Evolutionary conservation across 2,329 filamentous ascomycete species (phyloP).

Genomic region (Phialophora expanda): DNA sequence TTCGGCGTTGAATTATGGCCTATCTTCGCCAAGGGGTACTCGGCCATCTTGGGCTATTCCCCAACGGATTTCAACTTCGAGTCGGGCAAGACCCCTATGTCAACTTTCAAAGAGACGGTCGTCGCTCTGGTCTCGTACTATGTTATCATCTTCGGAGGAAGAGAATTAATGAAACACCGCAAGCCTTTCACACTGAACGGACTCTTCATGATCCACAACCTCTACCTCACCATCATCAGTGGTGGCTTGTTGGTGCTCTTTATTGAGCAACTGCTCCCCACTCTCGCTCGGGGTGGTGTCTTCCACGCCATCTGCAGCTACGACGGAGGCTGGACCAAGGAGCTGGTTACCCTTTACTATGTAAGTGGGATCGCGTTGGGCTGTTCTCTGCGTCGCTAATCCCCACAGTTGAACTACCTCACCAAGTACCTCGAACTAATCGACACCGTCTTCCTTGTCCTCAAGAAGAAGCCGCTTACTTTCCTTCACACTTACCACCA

Average conservation of each 20-base stretch:
- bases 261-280: constrained; percentile 87
- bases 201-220: constrained; percentile 95
- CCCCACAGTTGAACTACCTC: constrained; percentile 84
- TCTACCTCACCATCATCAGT: constrained; percentile 87
- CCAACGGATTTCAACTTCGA: constrained; percentile 85
- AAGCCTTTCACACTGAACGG: constrained; percentile 84
- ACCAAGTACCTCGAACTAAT: constrained; percentile 97
- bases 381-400: constrained; percentile 16
- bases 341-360: constrained; percentile 93
- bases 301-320: constrained; percentile 82
- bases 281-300: constrained; percentile 76
- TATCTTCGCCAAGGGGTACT: constrained; percentile 87
- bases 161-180: constrained; percentile 88
- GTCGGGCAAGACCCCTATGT: constrained; percentile 82
- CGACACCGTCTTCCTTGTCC: constrained; percentile 94
- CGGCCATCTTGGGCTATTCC: constrained; percentile 76
- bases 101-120: constrained; percentile 81
- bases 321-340: constrained; percentile 90
- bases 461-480: constrained; percentile 99
- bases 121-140: constrained; percentile 89
- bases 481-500: constrained; percentile 99
- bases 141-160: constrained; percentile 86
- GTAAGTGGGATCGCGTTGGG: constrained; percentile 62
- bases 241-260: constrained; percentile 80
- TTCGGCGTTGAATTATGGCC: constrained; percentile 94